Conservation (phyloP, 345 rosid genomes). For the Melaleuca quinquenervia region DNA sequence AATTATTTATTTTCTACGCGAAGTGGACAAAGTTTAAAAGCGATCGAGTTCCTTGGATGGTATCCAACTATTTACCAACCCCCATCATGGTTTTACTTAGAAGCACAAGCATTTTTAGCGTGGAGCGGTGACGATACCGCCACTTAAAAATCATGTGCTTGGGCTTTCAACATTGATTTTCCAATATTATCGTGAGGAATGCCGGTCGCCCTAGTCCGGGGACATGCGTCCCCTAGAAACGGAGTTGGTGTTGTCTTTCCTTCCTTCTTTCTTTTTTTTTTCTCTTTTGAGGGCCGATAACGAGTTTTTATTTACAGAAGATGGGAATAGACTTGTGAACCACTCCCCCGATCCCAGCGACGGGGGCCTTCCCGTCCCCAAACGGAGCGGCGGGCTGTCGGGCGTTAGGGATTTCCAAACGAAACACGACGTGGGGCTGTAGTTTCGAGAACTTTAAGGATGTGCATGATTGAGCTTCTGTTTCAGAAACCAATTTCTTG, state of each 20-base stretch:
- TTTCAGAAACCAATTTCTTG: too few relatives aligned
- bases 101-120: background rate
- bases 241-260: background rate
- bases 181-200: background rate
- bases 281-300: background rate
- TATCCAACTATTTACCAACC: background rate
- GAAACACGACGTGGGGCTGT: background rate
- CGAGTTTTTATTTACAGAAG: background rate
- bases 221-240: background rate
- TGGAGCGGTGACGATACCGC: background rate
- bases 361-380: background rate
- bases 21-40: background rate
- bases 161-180: background rate
- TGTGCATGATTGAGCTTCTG: too few relatives aligned
- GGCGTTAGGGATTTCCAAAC: too few relatives aligned
- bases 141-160: background rate
- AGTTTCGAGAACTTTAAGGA: too few relatives aligned
- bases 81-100: too few relatives aligned
- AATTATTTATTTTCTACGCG: too few relatives aligned
- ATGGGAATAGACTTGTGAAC: background rate
- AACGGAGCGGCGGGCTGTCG: background rate
- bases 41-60: background rate
- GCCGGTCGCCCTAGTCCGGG: background rate
- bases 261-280: too few relatives aligned
- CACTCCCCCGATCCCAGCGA: background rate